Base-by-base conservation (phyloP, 495 filamentous ascomycete genomes). In the Tetracladium marchalianum region DNA sequence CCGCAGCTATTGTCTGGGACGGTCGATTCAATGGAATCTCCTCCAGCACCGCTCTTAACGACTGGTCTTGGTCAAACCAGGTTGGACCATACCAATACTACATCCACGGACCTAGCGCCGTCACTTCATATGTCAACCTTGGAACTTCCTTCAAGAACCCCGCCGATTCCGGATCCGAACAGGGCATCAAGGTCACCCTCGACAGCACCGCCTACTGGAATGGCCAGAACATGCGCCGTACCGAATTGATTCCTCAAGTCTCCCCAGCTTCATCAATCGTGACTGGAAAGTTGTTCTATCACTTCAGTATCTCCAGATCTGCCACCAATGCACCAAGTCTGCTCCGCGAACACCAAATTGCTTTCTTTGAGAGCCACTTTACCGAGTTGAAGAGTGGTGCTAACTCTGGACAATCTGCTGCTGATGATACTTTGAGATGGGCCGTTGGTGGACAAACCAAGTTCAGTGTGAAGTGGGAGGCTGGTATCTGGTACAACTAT, bases 351-450 rank as follows among this genome's bases (percentile, higher is more conserved):
- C 82, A 86, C 59, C 82, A 87, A 62, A 80, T 87, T 48, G 76
- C 71, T 54, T 87, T 87, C 68, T 86, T 87, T 56, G 73, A 85
- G 67, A 77, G 69, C 59, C 81, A 85, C 66, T 86, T 85, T 62
- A 85, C 82, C 45, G 82, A 85, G 66, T 62, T 87, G 59, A 85
- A 87, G 66, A 77, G 77, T 50, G 84, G 82, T 45, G 75, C 71
- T 72, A 64, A 78, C 44, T 70, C 69, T 39, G 80, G 80, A 43
- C 77, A 78, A 61, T 50, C 57, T 40, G 76, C 71, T 31, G 70
- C 72, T 22, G 57, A 55, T 41, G 76, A 83, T 52, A 53, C 62
- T 1, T 62, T 68, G 49, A 64, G 69, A 31, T 81, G 74, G 75
- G 66, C 70, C 46, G 71, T 73, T 10, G 62, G 65, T 35, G 71